These are phyloP conservation scores for Colletotrichum godetiae DNA, from an alignment of 2,329 filamentous ascomycete species.

Conservation along the genomic window DNA sequence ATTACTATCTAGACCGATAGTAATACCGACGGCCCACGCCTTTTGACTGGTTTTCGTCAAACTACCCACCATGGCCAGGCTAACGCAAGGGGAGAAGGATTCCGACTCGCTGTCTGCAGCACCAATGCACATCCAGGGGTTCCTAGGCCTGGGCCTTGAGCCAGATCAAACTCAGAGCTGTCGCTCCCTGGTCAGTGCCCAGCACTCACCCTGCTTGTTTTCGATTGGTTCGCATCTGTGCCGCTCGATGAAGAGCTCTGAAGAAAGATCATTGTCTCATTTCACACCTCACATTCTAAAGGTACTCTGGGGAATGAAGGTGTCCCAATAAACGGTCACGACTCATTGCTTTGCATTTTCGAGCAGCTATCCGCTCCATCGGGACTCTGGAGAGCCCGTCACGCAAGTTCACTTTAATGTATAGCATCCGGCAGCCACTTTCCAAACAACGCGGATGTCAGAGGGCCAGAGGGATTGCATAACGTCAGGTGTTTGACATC, in stretches of 20 bases:
- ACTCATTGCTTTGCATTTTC: background rate
- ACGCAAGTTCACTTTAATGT: background rate
- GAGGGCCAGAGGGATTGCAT: background rate
- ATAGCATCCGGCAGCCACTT: background rate
- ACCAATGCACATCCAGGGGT: background rate
- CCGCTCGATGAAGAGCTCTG: background rate
- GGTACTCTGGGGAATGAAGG: slow-evolving; percentile 11
- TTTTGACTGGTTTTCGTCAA: background rate
- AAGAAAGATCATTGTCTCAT: background rate
- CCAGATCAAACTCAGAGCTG: background rate
- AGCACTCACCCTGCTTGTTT: background rate
- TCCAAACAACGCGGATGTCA: background rate
- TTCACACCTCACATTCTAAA: slow-evolving; percentile 24
- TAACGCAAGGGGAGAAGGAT: background rate
- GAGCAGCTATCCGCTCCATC: background rate
- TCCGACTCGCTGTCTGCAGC: background rate
- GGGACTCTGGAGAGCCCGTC: background rate
- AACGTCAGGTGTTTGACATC: background rate
- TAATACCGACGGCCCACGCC: background rate
- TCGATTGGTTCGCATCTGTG: background rate
- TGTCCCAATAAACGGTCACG: background rate
- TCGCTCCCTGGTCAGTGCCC: background rate
- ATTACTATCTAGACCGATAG: background rate
- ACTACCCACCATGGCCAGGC: background rate
- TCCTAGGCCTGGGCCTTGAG: background rate